Evolutionary conservation across 73 alveolate genomes (phyloP), one percentile per base, ranked within the genome.

Genomic region (Paramecium sexaurelia): DNA sequence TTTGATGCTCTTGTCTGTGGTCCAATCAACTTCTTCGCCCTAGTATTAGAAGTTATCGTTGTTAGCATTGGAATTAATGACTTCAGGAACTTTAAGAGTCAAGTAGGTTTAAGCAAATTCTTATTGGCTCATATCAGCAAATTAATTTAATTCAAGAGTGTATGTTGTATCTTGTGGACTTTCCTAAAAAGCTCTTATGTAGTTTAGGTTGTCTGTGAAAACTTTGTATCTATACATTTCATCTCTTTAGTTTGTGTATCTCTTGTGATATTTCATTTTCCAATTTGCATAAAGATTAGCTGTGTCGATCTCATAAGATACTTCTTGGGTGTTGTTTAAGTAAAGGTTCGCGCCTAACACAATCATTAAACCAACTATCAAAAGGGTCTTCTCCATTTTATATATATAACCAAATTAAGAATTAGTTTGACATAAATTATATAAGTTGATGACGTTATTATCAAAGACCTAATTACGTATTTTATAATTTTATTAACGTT

Each of bases 201-300:
- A 29, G 3, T 61, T 61, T 13, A 61, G 47, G 24, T 61, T 61
- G 43, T 32, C 43, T 32, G 39, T 13, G 43, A 61, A 61, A 19
- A 26, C 43, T 24, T 61, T 29, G 83, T 11, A 61, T 29, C 83
- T 26, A 3, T 61, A 61, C 83, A 61, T 61, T 61, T 61, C 83
- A 61, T 61, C 83, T 26, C 83, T 61, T 61, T 61, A 26, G 24
- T 61, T 61, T 24, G 83, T 61, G n/a, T 61, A 61, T 61, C 43
- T 61, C 2, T 10, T 61, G 20, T 61, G 2, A 32, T 61, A 61
- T 61, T 61, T 61, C 51, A 61, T 22, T 8, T 61, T 61, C 83
- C 83, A 61, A 29, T 61, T 32, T 61, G 47, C 47, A 61, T 61
- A 61, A 26, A 61, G 43, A 26, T 61, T 61, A 9, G 43, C 83